These are phyloP conservation scores for Cryptosporidium tyzzeri DNA, from an alignment of 169 alveolate species.

Conservation along the genomic window DNA sequence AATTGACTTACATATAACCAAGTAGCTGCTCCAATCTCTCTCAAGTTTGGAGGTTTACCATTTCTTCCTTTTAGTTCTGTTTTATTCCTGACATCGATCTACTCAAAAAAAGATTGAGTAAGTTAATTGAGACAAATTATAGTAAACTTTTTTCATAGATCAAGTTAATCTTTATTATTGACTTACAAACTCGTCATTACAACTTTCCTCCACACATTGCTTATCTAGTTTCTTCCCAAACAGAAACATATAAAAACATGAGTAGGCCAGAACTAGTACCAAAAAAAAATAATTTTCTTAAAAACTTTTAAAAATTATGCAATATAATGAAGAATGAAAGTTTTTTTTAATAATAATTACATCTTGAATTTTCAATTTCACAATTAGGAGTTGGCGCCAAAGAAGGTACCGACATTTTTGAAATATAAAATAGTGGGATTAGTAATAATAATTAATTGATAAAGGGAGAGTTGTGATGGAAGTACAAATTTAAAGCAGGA, in stretches of 20 bases:
- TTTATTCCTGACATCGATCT: background rate
- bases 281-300: no score
- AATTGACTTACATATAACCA: constrained; percentile 60
- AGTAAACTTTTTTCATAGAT: background rate
- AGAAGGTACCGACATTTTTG: background rate
- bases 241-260: constrained; percentile 12
- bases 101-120: background rate
- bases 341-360: background rate
- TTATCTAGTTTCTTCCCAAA: constrained; percentile 38
- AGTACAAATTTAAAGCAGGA: background rate
- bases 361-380: background rate
- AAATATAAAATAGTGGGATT: background rate
- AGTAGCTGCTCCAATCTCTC: constrained; percentile 69
- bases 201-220: constrained; percentile 65
- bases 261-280: background rate
- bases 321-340: background rate
- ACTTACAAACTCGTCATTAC: constrained; percentile 60
- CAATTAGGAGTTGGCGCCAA: background rate
- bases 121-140: background rate
- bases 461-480: background rate
- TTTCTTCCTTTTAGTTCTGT: background rate
- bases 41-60: constrained; percentile 50
- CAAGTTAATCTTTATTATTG: background rate
- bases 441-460: background rate
- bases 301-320: background rate